A percentile compares a stretch with the other conserved stretches of the same genome.
phyloP scores from a whole-genome alignment of 2,329 filamentous ascomycete genomes.

The Leptographium galeiforme region DNA sequence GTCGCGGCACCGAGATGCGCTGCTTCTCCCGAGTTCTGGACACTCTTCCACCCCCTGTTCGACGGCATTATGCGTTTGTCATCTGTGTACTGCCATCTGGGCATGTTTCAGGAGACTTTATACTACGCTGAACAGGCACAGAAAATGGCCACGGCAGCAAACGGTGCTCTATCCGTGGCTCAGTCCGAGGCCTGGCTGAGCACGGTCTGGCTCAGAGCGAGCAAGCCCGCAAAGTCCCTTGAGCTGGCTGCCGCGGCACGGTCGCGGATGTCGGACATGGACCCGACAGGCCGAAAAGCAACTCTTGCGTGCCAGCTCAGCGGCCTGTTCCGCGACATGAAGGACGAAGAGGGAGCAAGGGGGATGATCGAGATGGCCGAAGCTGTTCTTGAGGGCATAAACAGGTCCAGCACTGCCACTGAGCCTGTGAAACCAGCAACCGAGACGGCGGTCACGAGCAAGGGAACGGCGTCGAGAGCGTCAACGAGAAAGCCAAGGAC shows the following conservation, averaged over 20 bases:
- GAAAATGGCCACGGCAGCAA: conserved; percentile 58
- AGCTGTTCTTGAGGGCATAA: conserved; percentile 15
- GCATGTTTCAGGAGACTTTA: conserved; percentile 75
- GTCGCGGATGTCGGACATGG: conserved; percentile 32
- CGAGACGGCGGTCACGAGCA: not conserved
- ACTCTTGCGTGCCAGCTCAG: conserved; percentile 41
- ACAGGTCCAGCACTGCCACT: not conserved
- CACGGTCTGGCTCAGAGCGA: conserved; percentile 42
- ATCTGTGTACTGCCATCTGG: conserved; percentile 66
- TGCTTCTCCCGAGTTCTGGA: conserved; percentile 57
- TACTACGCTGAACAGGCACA: conserved; percentile 79
- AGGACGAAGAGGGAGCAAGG: conserved; percentile 28
- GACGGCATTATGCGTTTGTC: conserved; percentile 61
- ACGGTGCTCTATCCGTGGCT: conserved; percentile 44
- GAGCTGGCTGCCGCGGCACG: conserved; percentile 41
- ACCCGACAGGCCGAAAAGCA: conserved; percentile 29
- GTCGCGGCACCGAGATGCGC: not conserved
- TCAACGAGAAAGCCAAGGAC: conserved; percentile 13
- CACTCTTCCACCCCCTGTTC: conserved; percentile 60
- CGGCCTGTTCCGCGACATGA: conserved; percentile 38
- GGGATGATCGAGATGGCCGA: conserved; percentile 36
- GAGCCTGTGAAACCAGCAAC: not conserved
- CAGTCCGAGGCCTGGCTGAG: conserved; percentile 42
- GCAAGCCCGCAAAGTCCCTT: conserved; percentile 43
- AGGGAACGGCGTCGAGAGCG: not conserved